Conservation (phyloP, 139 green algal genomes). For the Spirogloea muscicola region DNA sequence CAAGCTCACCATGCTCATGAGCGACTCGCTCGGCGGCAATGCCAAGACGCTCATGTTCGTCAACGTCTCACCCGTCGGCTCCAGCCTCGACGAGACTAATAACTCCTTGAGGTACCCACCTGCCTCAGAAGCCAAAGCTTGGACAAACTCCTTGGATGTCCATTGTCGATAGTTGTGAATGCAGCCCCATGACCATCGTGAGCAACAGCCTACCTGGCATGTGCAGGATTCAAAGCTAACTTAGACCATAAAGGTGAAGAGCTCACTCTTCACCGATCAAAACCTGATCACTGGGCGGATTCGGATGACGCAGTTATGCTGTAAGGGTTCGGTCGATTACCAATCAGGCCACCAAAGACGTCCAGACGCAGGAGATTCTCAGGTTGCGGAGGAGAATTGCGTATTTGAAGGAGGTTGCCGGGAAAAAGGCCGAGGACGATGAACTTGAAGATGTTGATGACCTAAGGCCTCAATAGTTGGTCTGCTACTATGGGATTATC, state of each 20-base stretch:
- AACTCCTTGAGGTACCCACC: conserved; percentile 54
- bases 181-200: background rate
- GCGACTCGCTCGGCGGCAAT: conserved; percentile 71
- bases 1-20: conserved; percentile 99
- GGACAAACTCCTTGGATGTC: too few species aligned
- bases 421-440: conserved; percentile 45
- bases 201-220: background rate
- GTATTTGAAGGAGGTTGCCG: conserved; percentile 91
- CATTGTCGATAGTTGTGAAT: conserved; percentile 6
- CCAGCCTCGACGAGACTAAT: conserved; percentile 67
- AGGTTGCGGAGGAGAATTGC: conserved; percentile 78
- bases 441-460: conserved; percentile 50
- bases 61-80: conserved; percentile 77
- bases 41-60: conserved; percentile 66
- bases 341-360: conserved; percentile 80
- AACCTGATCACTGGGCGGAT: too few species aligned
- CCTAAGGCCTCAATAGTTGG: too few species aligned
- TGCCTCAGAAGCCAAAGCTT: too few species aligned
- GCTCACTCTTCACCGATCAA: too few species aligned
- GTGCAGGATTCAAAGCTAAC: background rate
- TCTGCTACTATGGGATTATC: too few species aligned
- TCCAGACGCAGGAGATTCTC: conserved; percentile 77
- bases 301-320: conserved; percentile 53
- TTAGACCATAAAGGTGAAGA: background rate
- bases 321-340: conserved; percentile 88